phyloP scores from a whole-genome alignment of 257 asterid genomes.

The Solanum etuberosum region DNA sequence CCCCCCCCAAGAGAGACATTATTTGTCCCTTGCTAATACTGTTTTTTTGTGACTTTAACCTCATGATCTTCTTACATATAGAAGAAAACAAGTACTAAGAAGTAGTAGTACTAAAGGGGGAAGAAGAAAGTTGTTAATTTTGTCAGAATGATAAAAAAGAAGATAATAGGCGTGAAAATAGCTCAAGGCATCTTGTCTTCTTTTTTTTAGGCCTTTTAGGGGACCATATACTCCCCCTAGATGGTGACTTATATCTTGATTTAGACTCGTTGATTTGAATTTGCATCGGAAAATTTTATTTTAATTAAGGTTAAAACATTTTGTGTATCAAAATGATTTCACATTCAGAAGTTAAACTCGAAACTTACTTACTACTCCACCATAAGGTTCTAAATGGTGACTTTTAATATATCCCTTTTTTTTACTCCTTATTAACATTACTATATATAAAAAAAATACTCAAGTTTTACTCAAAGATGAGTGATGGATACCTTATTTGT shows the following conservation, averaged over 20 bases:
- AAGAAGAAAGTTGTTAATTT: not conserved
- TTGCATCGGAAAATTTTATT: not conserved
- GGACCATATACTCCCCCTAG: not conserved
- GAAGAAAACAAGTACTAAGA: not conserved
- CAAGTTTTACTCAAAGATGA: not conserved
- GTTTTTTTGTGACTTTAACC: not conserved
- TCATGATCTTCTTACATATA: not conserved
- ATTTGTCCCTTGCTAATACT: not conserved
- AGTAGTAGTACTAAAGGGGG: not conserved
- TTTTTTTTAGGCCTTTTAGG: not conserved
- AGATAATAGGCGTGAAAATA: not conserved
- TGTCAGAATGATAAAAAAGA: not conserved
- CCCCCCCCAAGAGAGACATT: not conserved
- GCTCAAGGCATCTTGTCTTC: not conserved
- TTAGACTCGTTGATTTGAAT: not conserved
- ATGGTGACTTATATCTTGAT: not conserved
- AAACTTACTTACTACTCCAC: not conserved
- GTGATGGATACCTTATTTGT: not conserved
- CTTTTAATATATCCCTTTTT: not conserved
- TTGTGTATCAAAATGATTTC: rapidly evolving
- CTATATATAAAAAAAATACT: not conserved
- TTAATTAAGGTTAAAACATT: not conserved
- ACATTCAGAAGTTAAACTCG: rapidly evolving
- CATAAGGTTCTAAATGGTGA: not conserved
- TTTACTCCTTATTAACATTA: not conserved